Percentiles rank a stretch among this genome's conserved stretches.
These are phyloP conservation scores for Colletotrichum chrysophilum DNA, from an alignment of 2,329 filamentous ascomycete species.

Conservation along the genomic window DNA sequence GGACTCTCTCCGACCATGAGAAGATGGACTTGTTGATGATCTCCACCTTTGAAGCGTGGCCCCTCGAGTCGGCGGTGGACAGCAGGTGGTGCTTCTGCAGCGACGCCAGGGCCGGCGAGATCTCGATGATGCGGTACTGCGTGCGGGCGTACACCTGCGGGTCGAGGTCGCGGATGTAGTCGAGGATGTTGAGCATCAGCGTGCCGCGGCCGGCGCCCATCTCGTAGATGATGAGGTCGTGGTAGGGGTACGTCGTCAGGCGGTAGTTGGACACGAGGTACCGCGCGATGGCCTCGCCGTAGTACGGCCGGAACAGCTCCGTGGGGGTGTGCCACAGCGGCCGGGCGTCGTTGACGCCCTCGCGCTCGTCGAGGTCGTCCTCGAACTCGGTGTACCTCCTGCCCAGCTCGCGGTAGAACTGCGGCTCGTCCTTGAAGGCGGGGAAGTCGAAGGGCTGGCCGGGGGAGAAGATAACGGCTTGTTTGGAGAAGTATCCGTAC, in stretches of 20 bases:
- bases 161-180: slow-evolving; percentile 89
- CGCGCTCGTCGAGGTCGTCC: slow-evolving; percentile 77
- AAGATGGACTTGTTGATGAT: slow-evolving; percentile 97
- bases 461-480: slow-evolving; percentile 94
- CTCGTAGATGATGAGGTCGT: slow-evolving; percentile 97
- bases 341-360: slow-evolving; percentile 72
- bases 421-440: slow-evolving; percentile 79
- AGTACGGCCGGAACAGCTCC: slow-evolving; percentile 94
- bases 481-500: slow-evolving; percentile 96
- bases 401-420: slow-evolving; percentile 80
- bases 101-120: slow-evolving; percentile 79
- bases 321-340: slow-evolving; percentile 99
- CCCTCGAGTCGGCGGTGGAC: slow-evolving; percentile 69
- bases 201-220: slow-evolving; percentile 98
- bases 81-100: slow-evolving; percentile 77
- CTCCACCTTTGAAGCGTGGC: slow-evolving; percentile 85
- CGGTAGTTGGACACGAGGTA: slow-evolving; percentile 97
- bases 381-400: slow-evolving; percentile 89
- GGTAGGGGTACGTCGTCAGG: slow-evolving; percentile 90
- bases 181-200: slow-evolving; percentile 96
- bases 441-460: slow-evolving; percentile 92
- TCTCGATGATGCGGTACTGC: slow-evolving; percentile 95
- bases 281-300: slow-evolving; percentile 95
- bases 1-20: slow-evolving; percentile 88
- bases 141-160: slow-evolving; percentile 94